A percentile compares a stretch with the other conserved stretches of the same genome.
Conservation (phyloP, 495 filamentous ascomycete species). For the Chaetomium tenue region DNA sequence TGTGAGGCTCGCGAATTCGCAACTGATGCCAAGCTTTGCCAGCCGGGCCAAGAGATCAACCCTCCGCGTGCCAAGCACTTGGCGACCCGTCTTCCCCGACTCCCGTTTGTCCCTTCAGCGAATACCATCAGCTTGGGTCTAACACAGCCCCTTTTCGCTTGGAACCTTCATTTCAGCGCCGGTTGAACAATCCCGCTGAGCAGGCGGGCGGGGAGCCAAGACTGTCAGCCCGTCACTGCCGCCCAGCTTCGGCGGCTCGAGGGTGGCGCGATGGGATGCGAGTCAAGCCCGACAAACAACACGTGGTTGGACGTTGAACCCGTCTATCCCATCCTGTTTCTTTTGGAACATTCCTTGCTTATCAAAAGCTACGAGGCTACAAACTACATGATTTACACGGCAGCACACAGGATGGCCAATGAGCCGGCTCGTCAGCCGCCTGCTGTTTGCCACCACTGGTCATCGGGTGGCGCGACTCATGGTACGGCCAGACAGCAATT, state of each 20-base stretch:
- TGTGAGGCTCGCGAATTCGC: not conserved
- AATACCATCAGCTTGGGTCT: conserved; percentile 22
- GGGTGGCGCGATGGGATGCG: not conserved
- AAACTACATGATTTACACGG: no score
- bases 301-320: conserved; percentile 9
- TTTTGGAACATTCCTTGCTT: no score
- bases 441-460: not conserved
- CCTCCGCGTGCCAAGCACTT: conserved; percentile 26
- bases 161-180: conserved; percentile 6
- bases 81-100: conserved; percentile 23
- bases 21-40: conserved; percentile 16
- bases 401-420: no score
- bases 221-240: not conserved
- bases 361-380: not conserved
- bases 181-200: not conserved
- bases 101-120: conserved; percentile 18
- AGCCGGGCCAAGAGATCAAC: conserved; percentile 22
- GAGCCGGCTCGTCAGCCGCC: no score
- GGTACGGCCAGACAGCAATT: no score
- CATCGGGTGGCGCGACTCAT: not conserved
- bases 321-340: not conserved
- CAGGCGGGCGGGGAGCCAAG: not conserved
- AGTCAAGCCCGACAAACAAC: not conserved
- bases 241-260: no score
- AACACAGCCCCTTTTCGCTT: conserved; percentile 21